phyloP scores from a whole-genome alignment of 768 basidiomycete species.

The Termitomyces eurrhizus region DNA sequence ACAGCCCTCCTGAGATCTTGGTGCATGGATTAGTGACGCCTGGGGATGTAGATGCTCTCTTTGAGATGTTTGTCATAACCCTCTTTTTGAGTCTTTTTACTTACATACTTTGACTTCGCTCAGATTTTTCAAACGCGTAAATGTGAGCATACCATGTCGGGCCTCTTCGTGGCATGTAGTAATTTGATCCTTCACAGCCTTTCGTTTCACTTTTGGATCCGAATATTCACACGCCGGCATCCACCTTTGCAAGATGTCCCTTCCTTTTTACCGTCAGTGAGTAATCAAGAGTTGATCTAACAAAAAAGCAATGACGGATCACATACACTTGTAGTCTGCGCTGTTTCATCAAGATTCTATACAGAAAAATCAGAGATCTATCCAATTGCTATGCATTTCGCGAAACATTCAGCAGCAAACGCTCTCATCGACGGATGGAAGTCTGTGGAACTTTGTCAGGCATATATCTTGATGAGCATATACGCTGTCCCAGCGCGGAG shows the following conservation, averaged over 20 bases:
- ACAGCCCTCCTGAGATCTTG: slow-evolving; percentile 78
- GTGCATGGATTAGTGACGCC: slow-evolving; percentile 76
- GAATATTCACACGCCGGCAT: slow-evolving; percentile 73
- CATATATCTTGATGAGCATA: slow-evolving; percentile 84
- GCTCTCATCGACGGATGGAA: slow-evolving; percentile 80
- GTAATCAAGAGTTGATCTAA: slow-evolving; percentile 21
- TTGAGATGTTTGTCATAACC: slow-evolving; percentile 59
- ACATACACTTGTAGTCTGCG: slow-evolving; percentile 54
- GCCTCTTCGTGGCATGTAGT: background rate
- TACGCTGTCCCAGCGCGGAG: slow-evolving; percentile 75
- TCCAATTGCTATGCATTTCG: slow-evolving; percentile 86
- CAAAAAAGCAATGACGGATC: background rate
- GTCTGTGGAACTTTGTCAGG: slow-evolving; percentile 87
- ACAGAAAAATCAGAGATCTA: slow-evolving; percentile 79
- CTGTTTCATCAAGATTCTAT: slow-evolving; percentile 81
- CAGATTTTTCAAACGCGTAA: slow-evolving; percentile 70
- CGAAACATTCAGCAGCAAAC: slow-evolving; percentile 76
- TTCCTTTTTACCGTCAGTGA: slow-evolving; percentile 87
- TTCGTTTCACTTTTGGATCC: slow-evolving; percentile 79
- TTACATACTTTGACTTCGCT: slow-evolving; percentile 3
- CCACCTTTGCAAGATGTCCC: slow-evolving; percentile 79
- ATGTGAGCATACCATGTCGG: slow-evolving; percentile 40
- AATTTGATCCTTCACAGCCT: slow-evolving; percentile 32
- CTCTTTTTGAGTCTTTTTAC: background rate
- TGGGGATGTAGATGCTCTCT: slow-evolving; percentile 78